These are phyloP conservation scores for Colletotrichum sansevieriae DNA, from an alignment of 2,329 filamentous ascomycete genomes.

Conservation along the genomic window DNA sequence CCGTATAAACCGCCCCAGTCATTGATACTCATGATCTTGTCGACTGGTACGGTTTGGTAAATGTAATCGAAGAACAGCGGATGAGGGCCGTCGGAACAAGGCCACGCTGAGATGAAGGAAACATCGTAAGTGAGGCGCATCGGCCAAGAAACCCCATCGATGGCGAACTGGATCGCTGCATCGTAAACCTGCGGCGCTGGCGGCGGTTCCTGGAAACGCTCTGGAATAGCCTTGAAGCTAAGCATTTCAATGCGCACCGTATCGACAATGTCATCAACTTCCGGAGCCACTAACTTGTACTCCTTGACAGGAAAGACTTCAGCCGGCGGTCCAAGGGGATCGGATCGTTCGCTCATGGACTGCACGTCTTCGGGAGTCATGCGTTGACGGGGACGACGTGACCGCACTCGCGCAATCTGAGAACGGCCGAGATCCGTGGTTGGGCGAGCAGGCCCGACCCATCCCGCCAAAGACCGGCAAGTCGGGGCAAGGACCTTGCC, in stretches of 20 bases:
- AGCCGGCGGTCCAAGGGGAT: conserved; percentile 75
- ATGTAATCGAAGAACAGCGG: conserved; percentile 80
- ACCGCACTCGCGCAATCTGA: conserved; percentile 78
- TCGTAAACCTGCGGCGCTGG: conserved; percentile 65
- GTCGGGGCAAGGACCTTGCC: conserved; percentile 82
- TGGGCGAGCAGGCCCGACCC: conserved; percentile 79
- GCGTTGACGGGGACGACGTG: conserved; percentile 67
- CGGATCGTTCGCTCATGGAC: conserved; percentile 75
- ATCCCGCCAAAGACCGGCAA: conserved; percentile 77
- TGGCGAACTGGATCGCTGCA: conserved; percentile 73
- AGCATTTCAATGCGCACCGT: conserved; percentile 78
- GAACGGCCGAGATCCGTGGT: conserved; percentile 75
- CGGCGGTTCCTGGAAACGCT: conserved; percentile 41
- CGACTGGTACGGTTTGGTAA: conserved; percentile 69
- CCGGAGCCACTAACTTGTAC: conserved; percentile 72
- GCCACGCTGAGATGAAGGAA: conserved; percentile 74
- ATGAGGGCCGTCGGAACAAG: conserved; percentile 73
- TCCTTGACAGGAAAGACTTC: conserved; percentile 75
- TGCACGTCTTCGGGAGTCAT: conserved; percentile 71
- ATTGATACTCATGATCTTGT: conserved; percentile 74
- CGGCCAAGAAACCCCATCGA: conserved; percentile 73
- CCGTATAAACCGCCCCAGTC: conserved; percentile 71
- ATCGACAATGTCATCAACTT: conserved; percentile 70
- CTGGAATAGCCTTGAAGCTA: conserved; percentile 64
- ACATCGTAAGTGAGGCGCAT: conserved; percentile 74